These are phyloP conservation scores for Dactylellina parvicollis DNA, from an alignment of 2,329 filamentous ascomycete species.

Conservation along the genomic window DNA sequence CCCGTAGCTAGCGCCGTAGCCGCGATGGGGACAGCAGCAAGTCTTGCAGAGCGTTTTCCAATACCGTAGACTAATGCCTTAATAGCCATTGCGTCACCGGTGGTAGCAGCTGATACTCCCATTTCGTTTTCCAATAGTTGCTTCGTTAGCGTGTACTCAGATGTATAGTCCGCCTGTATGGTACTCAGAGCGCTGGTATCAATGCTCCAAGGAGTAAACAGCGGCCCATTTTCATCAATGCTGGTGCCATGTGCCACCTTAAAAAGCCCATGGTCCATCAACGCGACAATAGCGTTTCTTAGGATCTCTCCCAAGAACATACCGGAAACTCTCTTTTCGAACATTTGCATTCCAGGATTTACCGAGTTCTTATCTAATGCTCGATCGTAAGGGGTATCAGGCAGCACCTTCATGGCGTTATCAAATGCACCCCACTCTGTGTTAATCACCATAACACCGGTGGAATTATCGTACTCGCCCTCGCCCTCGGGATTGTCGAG, in stretches of 20 bases:
- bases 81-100: conserved; percentile 87
- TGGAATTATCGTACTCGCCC: conserved; percentile 76
- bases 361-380: conserved; percentile 80
- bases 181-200: conserved; percentile 91
- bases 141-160: conserved; percentile 76
- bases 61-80: conserved; percentile 84
- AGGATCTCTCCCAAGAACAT: conserved; percentile 98
- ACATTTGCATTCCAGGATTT: conserved; percentile 97
- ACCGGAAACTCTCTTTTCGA: conserved; percentile 96
- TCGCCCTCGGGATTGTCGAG: conserved; percentile 64
- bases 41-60: conserved; percentile 84
- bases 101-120: conserved; percentile 74
- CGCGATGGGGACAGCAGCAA: conserved; percentile 86
- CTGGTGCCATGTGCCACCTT: conserved; percentile 70
- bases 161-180: conserved; percentile 80
- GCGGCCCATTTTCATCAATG: conserved; percentile 71
- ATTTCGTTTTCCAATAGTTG: conserved; percentile 81
- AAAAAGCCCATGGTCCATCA: conserved; percentile 64
- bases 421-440: conserved; percentile 99
- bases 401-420: conserved; percentile 87
- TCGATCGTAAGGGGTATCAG: conserved; percentile 82
- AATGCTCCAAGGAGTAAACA: conserved; percentile 85
- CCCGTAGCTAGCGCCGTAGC: conserved; percentile 82
- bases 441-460: conserved; percentile 96
- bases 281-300: conserved; percentile 75